A percentile compares a stretch with the other conserved stretches of the same genome.
Conservation (phyloP, 331 rosid genomes). For the Quercus lobata region DNA sequence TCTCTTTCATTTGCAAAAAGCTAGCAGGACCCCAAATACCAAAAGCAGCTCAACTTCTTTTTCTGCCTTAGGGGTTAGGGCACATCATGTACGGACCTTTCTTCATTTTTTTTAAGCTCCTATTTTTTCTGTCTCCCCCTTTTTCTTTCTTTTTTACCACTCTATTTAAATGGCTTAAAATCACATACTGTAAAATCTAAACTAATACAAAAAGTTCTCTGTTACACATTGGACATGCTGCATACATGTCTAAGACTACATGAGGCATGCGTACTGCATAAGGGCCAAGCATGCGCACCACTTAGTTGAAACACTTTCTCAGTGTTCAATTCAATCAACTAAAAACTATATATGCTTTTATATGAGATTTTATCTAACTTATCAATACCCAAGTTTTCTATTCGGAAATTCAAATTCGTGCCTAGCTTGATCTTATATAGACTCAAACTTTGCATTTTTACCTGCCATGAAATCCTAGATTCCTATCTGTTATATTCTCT, state of each 20-base stretch:
- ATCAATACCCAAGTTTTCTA: background rate
- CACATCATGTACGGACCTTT: slow-evolving; percentile 19
- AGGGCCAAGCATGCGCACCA: slow-evolving; percentile 19
- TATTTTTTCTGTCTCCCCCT: too few relatives aligned
- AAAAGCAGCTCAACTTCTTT: slow-evolving; percentile 22
- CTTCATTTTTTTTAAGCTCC: background rate
- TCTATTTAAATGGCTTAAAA: background rate
- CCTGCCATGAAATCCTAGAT: background rate
- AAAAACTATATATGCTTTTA: background rate
- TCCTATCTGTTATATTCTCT: background rate
- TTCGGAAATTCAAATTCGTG: background rate
- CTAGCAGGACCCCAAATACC: slow-evolving; percentile 14
- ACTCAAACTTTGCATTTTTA: background rate
- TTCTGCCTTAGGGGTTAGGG: slow-evolving; percentile 14
- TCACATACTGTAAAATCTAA: too few relatives aligned
- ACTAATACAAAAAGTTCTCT: too few relatives aligned
- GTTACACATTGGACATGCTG: too few relatives aligned
- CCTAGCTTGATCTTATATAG: background rate
- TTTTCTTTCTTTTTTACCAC: too few relatives aligned
- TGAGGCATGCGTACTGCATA: background rate
- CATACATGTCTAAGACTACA: too few relatives aligned
- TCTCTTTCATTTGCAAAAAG: slow-evolving; percentile 17
- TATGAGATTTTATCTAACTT: too few relatives aligned
- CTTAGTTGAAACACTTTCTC: background rate
- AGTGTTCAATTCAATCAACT: background rate